Percentiles rank a stretch among this genome's conserved stretches.
Conservation (phyloP, 495 filamentous ascomycete species). For the Aspergillus campestris region DNA sequence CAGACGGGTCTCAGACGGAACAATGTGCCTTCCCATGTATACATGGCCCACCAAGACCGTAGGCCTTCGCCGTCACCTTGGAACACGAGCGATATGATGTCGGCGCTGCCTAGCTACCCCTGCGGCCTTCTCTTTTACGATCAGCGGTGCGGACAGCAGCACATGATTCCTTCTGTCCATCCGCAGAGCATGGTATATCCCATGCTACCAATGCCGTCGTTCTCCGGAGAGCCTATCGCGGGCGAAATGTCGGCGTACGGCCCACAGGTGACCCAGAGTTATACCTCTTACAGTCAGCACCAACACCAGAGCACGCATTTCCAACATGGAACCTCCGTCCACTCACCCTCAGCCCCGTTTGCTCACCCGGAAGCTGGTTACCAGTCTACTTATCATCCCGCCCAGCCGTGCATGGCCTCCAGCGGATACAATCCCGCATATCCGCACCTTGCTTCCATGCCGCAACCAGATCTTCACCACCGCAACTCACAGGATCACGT, state of each 20-base stretch:
- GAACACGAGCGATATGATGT: conserved; percentile 40
- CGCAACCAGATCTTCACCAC: background rate
- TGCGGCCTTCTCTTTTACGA: conserved; percentile 21
- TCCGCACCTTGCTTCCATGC: too few relatives aligned
- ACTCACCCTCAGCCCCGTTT: conserved; percentile 20
- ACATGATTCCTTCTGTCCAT: conserved; percentile 19
- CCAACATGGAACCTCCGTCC: conserved; percentile 21
- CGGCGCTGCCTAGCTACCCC: conserved; percentile 35
- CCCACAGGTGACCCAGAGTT: conserved; percentile 21
- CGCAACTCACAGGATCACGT: background rate
- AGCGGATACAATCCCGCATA: too few relatives aligned
- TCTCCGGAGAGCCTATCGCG: conserved; percentile 13
- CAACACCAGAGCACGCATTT: conserved; percentile 15
- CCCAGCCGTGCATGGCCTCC: too few relatives aligned
- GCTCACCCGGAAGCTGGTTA: conserved; percentile 20
- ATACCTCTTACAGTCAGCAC: conserved; percentile 22
- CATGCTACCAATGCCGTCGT: conserved; percentile 28
- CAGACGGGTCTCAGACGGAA: conserved; percentile 11
- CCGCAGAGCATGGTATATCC: conserved; percentile 28
- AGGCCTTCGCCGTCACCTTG: conserved; percentile 23
- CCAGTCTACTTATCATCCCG: conserved; percentile 17
- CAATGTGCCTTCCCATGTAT: conserved; percentile 14
- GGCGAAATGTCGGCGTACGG: conserved; percentile 20
- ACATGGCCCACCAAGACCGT: conserved; percentile 16
- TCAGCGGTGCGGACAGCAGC: conserved; percentile 23